Percentiles rank a stretch among this genome's conserved stretches.
These are phyloP conservation scores for Penicillium pulvis DNA, from an alignment of 495 filamentous ascomycete species.

Conservation along the genomic window DNA sequence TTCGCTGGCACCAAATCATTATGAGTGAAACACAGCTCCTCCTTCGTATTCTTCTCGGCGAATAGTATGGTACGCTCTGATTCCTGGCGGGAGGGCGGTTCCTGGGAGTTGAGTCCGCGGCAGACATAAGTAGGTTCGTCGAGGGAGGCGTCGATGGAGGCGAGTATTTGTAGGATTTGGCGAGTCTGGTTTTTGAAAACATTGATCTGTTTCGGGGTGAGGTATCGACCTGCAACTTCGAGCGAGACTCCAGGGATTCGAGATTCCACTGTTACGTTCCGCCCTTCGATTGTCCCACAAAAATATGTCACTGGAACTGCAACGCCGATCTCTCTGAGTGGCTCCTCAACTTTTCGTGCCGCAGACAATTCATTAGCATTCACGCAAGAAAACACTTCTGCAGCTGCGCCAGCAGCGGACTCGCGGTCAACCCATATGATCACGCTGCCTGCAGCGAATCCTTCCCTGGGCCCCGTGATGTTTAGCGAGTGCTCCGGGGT, in stretches of 20 bases:
- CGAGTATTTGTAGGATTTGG: slow-evolving; percentile 34
- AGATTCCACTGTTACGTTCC: slow-evolving; percentile 46
- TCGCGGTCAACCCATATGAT: slow-evolving; percentile 44
- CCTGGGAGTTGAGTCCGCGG: slow-evolving; percentile 38
- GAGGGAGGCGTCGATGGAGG: slow-evolving; percentile 23
- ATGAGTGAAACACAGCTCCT: slow-evolving; percentile 37
- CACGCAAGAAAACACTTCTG: slow-evolving; percentile 52
- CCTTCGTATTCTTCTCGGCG: slow-evolving; percentile 22
- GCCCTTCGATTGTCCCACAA: slow-evolving; percentile 42
- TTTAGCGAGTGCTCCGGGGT: slow-evolving; percentile 42
- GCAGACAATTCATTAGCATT: slow-evolving; percentile 55
- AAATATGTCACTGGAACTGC: slow-evolving; percentile 44
- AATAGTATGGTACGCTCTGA: slow-evolving; percentile 41
- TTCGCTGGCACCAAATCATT: slow-evolving; percentile 44
- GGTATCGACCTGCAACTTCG: slow-evolving; percentile 47
- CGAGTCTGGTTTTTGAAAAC: slow-evolving; percentile 42
- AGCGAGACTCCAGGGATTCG: slow-evolving; percentile 47
- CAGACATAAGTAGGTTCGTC: slow-evolving; percentile 43
- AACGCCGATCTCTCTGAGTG: slow-evolving; percentile 35
- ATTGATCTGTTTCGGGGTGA: slow-evolving; percentile 34
- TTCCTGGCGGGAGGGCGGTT: slow-evolving; percentile 23
- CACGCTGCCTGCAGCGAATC: slow-evolving; percentile 42
- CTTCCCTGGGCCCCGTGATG: slow-evolving; percentile 32
- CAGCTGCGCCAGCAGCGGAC: slow-evolving; percentile 22
- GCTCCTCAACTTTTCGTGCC: slow-evolving; percentile 41